Evolutionary conservation across 73 alveolate species (phyloP), one percentile per base, ranked within the genome.

Genomic region (Loxodes magnus): DNA sequence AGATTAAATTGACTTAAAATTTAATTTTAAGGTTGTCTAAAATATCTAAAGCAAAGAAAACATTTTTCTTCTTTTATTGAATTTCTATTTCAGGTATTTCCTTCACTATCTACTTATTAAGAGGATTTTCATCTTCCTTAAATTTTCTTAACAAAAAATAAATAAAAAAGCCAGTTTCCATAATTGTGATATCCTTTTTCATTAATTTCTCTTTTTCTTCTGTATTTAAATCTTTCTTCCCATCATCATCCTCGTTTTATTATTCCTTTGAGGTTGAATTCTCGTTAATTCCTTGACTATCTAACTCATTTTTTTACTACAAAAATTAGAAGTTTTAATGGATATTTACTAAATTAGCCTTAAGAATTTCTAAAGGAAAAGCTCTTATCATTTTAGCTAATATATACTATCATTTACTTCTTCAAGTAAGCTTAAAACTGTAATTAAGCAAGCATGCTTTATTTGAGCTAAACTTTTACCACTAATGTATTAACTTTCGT

Each of bases 131-230:
- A 29, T 63, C 24, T 34, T 73, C 77, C 17, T 34, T 60, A 60
- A 70, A 77, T 66, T 66, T 78, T 29, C 62, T 64, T 43, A 73
- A 35, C 24, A 73, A 46, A 17, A 64, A 70, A 44, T 79, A 83
- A 5, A 83, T 67, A 52, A 70, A 62, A 59, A 79, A 83, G 9
- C 95, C 95, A 6, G 92, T 79, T 50, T 83, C 95, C 51, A 83
- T 49, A 25, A 83, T 83, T 14, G 67, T 53, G n/a, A n/a, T n/a
- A n/a, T n/a, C n/a, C n/a, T n/a, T 38, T 78, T 69, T 34, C 52
- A 82, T 27, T 50, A 50, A n/a, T 51, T 61, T 16, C 51, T 29
- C 3, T 46, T 34, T 15, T 50, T 17, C 4, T 52, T 46, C 4
- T 35, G 48, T 0, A 23, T 64, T 14, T 62, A 49, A 3, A 43